phyloP scores from a whole-genome alignment of 345 rosid species.

The Populus tremula region DNA sequence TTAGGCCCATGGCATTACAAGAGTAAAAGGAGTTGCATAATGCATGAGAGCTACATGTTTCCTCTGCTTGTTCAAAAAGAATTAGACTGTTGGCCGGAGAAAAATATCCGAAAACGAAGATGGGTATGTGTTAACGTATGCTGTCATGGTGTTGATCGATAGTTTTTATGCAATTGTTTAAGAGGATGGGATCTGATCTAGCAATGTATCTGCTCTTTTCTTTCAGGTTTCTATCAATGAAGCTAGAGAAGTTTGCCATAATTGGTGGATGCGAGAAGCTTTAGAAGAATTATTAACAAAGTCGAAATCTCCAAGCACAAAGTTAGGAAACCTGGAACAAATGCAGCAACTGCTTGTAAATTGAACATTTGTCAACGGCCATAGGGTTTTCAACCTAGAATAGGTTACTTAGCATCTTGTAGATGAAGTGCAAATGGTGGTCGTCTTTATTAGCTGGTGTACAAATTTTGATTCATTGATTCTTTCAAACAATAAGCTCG shows the following conservation, averaged over 20 bases:
- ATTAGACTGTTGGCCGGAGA: slow-evolving; percentile 54
- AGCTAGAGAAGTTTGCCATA: slow-evolving; percentile 47
- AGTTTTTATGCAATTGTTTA: background rate
- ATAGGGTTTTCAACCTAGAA: background rate
- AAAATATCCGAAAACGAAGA: slow-evolving; percentile 36
- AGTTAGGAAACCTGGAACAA: background rate
- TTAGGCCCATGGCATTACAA: slow-evolving; percentile 53
- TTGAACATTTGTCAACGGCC: background rate
- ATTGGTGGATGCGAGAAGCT: slow-evolving; percentile 60
- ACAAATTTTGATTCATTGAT: slow-evolving; percentile 8
- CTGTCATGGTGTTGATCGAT: background rate
- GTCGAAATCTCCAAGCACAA: background rate
- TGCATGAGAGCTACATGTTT: slow-evolving; percentile 55
- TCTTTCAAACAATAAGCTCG: background rate
- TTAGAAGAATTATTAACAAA: slow-evolving; percentile 40
- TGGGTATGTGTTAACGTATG: slow-evolving; percentile 38
- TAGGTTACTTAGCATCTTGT: background rate
- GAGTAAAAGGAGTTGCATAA: slow-evolving; percentile 47
- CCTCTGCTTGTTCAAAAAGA: slow-evolving; percentile 44
- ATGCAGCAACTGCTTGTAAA: background rate
- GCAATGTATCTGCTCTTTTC: background rate
- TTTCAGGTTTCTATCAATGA: slow-evolving; percentile 38
- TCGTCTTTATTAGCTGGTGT: background rate
- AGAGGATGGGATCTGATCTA: background rate
- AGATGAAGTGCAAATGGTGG: background rate